A percentile compares a stretch with the other conserved stretches of the same genome.
phyloP scores from a whole-genome alignment of 768 basidiomycete species.

The Boletus vermiculosoides region DNA sequence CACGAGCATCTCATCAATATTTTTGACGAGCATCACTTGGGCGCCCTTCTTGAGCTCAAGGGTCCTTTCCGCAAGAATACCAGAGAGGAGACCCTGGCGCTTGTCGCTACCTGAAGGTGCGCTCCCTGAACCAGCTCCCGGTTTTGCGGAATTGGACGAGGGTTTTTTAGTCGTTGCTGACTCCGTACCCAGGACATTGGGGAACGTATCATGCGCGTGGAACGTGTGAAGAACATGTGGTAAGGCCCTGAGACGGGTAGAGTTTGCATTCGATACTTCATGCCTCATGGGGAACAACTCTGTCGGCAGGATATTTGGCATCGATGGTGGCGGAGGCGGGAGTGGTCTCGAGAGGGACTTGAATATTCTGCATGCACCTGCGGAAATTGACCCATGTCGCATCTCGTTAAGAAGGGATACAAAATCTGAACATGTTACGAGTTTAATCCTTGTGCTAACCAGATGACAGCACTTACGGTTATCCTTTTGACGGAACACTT shows the following conservation, averaged over 20 bases:
- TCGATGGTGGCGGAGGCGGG: conserved; percentile 20
- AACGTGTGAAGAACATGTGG: conserved; percentile 43
- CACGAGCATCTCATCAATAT: conserved; percentile 57
- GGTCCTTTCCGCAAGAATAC: conserved; percentile 56
- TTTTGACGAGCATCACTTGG: conserved; percentile 73
- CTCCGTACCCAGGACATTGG: conserved; percentile 1
- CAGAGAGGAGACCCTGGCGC: conserved; percentile 54
- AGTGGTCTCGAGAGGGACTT: conserved; percentile 39
- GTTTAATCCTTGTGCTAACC: not conserved
- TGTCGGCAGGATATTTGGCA: conserved; percentile 43
- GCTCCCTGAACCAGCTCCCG: not conserved
- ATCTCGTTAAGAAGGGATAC: conserved; percentile 76
- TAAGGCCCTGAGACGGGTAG: conserved; percentile 49
- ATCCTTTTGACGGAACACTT: conserved; percentile 78
- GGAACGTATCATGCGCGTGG: conserved; percentile 49
- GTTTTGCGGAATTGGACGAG: not conserved
- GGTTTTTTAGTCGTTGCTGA: conserved; percentile 3
- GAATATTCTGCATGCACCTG: conserved; percentile 47
- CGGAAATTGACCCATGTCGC: conserved; percentile 56
- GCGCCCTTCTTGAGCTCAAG: conserved; percentile 60
- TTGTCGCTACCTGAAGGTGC: conserved; percentile 27
- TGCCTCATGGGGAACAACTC: conserved; percentile 64
- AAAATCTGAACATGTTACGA: conserved; percentile 45
- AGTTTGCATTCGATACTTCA: conserved; percentile 69
- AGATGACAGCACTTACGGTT: conserved; percentile 42